Base-by-base conservation (phyloP, 768 basidiomycete species). In the Psilocybe tampanensis region DNA sequence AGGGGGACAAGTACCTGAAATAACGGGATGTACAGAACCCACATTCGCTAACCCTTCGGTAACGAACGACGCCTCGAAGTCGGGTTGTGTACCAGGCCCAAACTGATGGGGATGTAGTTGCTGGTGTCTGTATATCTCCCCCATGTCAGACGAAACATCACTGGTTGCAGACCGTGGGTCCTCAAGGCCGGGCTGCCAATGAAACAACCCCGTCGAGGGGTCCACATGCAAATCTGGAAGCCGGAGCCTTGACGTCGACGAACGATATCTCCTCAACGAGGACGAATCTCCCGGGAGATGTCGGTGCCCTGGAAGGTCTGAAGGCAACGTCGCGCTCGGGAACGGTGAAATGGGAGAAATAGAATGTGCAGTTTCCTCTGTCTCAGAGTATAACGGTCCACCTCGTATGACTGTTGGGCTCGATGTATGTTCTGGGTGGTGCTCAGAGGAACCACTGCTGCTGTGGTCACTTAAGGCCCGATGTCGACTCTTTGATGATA, bases 161-260 rank as follows among this genome's bases (percentile, higher is more conserved):
- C 57, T 49, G 12, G 42, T 21, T 8, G 18, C 50, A 43, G 43
- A 19, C 18, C 21, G 47, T 7, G 26, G 21, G 11, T 47, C 47
- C 11, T 21, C 55, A 15, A 5, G 13, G 15, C 29, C 33, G 12
- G 60, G 39, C 13, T 56, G 42, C 15, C n/a, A n/a, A n/a, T 56
- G 56, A 43, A 47, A 59, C 23, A 68, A 58, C 32, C 61, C 54
- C 2, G 64, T 66, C 7, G 67, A 49, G 2, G 59, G 56, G 9
- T 72, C 66, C 18, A 74, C 59, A 3, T 70, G 66, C n/a, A 73
- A 60, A 32, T 69, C 67, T 1, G 72, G 68, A 0, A 70, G 71
- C 0, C 70, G 70, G 17, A 71, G 67, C 22, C 72, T 63, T 9
- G 63, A 64, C 12, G 61, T 44, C 15, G n/a, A n/a, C n/a, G n/a